phyloP scores from a whole-genome alignment of 305 asterid genomes.

The Fraxinus baroniana region DNA sequence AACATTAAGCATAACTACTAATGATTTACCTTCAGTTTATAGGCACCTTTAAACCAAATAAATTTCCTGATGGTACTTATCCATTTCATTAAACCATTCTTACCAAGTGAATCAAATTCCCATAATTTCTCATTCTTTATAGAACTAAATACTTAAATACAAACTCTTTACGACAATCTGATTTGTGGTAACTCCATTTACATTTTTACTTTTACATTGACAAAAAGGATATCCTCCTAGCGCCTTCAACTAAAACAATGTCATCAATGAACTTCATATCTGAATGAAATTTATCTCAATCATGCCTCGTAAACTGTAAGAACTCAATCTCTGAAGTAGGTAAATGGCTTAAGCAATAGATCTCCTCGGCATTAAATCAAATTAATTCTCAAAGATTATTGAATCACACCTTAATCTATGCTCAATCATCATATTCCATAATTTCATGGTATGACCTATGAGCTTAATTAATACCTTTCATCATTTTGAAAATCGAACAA shows the following conservation, averaged over 20 bases:
- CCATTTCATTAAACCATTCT: background rate
- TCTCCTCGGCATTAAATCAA: background rate
- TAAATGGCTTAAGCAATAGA: background rate
- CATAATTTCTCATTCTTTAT: background rate
- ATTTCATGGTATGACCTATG: background rate
- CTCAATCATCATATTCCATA: background rate
- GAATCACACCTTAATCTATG: background rate
- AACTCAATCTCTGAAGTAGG: background rate
- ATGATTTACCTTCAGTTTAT: background rate
- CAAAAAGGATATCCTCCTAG: background rate
- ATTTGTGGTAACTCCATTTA: background rate
- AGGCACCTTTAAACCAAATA: background rate
- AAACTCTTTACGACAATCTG: background rate
- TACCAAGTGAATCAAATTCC: background rate
- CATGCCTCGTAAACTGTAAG: background rate
- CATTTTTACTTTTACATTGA: background rate
- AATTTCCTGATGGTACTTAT: background rate
- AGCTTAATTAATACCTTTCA: background rate
- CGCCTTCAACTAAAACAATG: background rate
- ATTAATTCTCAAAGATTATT: background rate
- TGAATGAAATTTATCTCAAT: background rate
- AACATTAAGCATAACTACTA: background rate
- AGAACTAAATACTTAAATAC: background rate
- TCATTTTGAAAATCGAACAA: background rate
- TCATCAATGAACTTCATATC: background rate